A percentile compares a stretch with the other conserved stretches of the same genome.
These are phyloP conservation scores for Cenococcum geophilum DNA, from an alignment of 495 filamentous ascomycete species.

Conservation along the genomic window DNA sequence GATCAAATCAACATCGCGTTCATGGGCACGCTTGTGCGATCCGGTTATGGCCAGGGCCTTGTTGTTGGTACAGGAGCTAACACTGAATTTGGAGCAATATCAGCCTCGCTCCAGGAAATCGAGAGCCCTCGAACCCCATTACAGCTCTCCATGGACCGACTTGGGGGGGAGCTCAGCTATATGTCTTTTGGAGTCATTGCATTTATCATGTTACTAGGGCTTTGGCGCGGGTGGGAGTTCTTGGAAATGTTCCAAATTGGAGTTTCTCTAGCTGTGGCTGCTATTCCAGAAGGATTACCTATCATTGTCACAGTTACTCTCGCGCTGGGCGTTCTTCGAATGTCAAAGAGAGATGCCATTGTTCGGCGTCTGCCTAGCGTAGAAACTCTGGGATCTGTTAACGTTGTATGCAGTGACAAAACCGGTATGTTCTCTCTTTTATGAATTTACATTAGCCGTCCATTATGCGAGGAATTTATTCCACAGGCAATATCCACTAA, in stretches of 20 bases:
- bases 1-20: slow-evolving; percentile 84
- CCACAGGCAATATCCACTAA: slow-evolving; percentile 11
- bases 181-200: slow-evolving; percentile 93
- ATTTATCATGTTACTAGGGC: slow-evolving; percentile 81
- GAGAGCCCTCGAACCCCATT: slow-evolving; percentile 91
- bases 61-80: slow-evolving; percentile 88
- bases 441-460: not conserved
- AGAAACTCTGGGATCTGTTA: slow-evolving; percentile 95
- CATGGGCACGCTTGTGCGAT: slow-evolving; percentile 95
- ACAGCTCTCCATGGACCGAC: slow-evolving; percentile 91
- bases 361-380: slow-evolving; percentile 93
- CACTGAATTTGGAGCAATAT: slow-evolving; percentile 96
- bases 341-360: slow-evolving; percentile 90
- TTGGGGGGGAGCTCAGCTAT: slow-evolving; percentile 90
- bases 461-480: not conserved
- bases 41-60: slow-evolving; percentile 91
- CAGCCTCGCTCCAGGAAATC: slow-evolving; percentile 82
- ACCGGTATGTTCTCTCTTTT: slow-evolving; percentile 50
- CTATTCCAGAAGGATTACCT: slow-evolving; percentile 93
- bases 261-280: slow-evolving; percentile 91
- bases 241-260: slow-evolving; percentile 98
- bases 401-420: slow-evolving; percentile 98
- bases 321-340: slow-evolving; percentile 86
- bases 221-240: slow-evolving; percentile 79
- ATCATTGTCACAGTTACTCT: slow-evolving; percentile 98